A percentile compares a stretch with the other conserved stretches of the same genome.
Conservation (phyloP, 2,329 filamentous ascomycete species). For the Aspergillus ustus region DNA sequence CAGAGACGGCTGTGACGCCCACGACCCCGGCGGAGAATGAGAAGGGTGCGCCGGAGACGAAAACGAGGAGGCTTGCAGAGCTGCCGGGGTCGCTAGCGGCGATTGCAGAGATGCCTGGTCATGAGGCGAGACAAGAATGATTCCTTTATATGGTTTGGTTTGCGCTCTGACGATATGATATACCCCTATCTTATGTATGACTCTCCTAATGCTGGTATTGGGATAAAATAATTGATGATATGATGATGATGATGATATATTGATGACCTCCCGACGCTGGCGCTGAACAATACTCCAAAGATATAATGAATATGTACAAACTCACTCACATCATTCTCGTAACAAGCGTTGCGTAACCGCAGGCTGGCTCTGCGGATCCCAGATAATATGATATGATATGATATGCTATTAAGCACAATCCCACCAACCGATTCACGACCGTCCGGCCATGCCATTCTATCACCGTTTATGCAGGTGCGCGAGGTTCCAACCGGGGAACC, state of each 20-base stretch:
- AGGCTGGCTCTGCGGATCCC: slow-evolving; percentile 16
- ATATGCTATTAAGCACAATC: slow-evolving; percentile 15
- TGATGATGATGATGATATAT: slow-evolving; percentile 11
- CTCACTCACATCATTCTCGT: slow-evolving; percentile 16
- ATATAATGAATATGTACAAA: slow-evolving; percentile 17
- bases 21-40: neutral
- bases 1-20: neutral
- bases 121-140: neutral
- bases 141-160: neutral
- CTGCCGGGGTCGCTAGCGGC: slow-evolving; percentile 6
- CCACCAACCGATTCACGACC: neutral
- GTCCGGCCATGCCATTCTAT: slow-evolving; percentile 13
- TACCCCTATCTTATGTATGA: neutral
- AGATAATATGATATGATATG: slow-evolving; percentile 10
- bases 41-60: neutral
- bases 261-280: slow-evolving; percentile 24
- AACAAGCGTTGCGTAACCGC: slow-evolving; percentile 15
- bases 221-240: neutral
- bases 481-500: slow-evolving; percentile 30
- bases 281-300: slow-evolving; percentile 26
- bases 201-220: slow-evolving; percentile 4
- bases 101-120: slow-evolving; percentile 9
- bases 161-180: neutral
- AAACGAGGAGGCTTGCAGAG: slow-evolving; percentile 1
- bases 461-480: slow-evolving; percentile 14